Percentiles rank a stretch among this genome's conserved stretches.
These are phyloP conservation scores for Platismatia glauca DNA, from an alignment of 495 filamentous ascomycete genomes.

Conservation along the genomic window DNA sequence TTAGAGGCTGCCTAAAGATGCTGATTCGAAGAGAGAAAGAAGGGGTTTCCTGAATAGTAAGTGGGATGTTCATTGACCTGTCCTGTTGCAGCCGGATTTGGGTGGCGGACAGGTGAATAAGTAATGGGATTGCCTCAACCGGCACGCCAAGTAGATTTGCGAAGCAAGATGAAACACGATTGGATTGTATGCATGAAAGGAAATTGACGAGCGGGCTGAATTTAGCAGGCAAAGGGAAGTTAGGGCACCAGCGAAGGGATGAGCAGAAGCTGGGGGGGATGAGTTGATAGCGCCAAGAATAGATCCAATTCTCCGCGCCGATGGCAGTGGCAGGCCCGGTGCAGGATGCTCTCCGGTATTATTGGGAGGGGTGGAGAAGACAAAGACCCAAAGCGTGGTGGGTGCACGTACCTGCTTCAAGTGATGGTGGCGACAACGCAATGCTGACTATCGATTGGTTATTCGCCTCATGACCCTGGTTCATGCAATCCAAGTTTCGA, in stretches of 20 bases:
- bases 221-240: conserved; percentile 19
- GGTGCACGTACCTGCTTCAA: conserved; percentile 13
- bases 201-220: conserved; percentile 16
- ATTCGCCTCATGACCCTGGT: background rate
- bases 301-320: conserved; percentile 20
- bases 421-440: conserved; percentile 15
- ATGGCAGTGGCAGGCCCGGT: conserved; percentile 10
- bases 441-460: conserved; percentile 14
- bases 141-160: conserved; percentile 4
- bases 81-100: background rate
- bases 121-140: conserved; percentile 2
- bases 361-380: conserved; percentile 4
- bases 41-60: conserved; percentile 8
- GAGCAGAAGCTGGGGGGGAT: background rate
- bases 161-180: conserved; percentile 7
- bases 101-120: conserved; percentile 13
- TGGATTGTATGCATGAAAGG: background rate
- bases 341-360: conserved; percentile 11
- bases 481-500: background rate
- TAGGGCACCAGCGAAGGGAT: conserved; percentile 1
- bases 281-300: conserved; percentile 4
- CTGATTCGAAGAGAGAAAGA: conserved; percentile 13
- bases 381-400: background rate
- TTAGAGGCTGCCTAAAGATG: conserved; percentile 9
- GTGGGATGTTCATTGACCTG: conserved; percentile 5